Evolutionary conservation across 768 basidiomycete genomes (phyloP), one percentile per base, ranked within the genome.

Genomic region (Sarcomyxa edulis): DNA sequence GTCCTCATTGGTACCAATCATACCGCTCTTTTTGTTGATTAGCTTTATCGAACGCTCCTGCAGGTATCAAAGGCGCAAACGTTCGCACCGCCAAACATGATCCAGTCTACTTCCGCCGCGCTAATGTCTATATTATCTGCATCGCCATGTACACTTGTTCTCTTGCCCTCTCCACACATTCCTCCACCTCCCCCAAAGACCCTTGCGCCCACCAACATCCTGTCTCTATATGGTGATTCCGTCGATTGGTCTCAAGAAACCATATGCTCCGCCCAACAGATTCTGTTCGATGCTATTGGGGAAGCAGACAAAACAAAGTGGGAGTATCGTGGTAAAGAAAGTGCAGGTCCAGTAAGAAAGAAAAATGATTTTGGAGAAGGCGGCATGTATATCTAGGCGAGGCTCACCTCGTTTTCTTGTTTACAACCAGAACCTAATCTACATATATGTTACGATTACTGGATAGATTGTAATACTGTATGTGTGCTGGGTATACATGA

Each of bases 41-140:
- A 7, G 29, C 26, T n/a, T 40, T 7, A 24, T 26, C 31, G 14
- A 32, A 39, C 31, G 12, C 8, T 21, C 6, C 30, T 7, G 14
- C 16, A 21, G n/a, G 12, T n/a, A 14, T n/a, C 40, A 44, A 52
- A 3, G 48, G 56, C 14, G 57, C 64, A 0, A 47, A 66, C 35
- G 53, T 52, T 1, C 78, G 78, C 37, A 49, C 64, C 78, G 3
- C 80, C 80, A 11, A 81, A 81, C 45, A 61, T 82, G 23, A 50
- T 79, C 31, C 72, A 69, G 44, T 67, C 69, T 5, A 69, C 74
- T 1, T 69, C 76, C 0, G 76, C 80, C 4, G 65, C 78, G 2
- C 62, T 81, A 42, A 51, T 81, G 39, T 60, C 69, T 10, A 51
- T 68, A 16, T 8, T 28, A 14, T 39, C 22, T n/a, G 45, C 38